Evolutionary conservation across 805 yeast genomes (phyloP).

Genomic region (Spathaspora gorwiae): DNA sequence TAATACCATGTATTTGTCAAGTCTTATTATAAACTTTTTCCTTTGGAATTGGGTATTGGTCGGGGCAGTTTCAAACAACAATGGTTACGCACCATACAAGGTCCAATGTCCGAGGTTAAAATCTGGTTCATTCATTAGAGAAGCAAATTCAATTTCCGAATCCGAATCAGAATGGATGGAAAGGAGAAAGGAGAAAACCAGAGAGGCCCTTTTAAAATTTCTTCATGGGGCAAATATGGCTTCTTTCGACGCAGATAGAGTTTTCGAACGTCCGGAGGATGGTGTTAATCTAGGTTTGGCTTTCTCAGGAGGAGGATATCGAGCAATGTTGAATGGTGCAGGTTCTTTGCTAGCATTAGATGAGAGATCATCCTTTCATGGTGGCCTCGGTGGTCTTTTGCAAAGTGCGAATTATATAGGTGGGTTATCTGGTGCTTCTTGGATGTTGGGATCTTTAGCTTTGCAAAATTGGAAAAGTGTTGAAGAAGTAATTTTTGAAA

Average conservation of each 20-base stretch:
- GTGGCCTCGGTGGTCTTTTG: conserved; percentile 74
- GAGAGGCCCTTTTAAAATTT: conserved; percentile 14
- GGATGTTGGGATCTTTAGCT: conserved; percentile 69
- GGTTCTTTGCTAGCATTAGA: conserved; percentile 81
- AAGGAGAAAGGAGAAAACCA: conserved; percentile 19
- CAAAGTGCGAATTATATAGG: conserved; percentile 69
- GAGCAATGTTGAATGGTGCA: conserved; percentile 85
- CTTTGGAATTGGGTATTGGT: no score
- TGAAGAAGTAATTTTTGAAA: conserved; percentile 45
- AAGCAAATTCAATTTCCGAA: conserved; percentile 20
- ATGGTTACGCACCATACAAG: conserved; percentile 26
- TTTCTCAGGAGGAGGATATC: conserved; percentile 66
- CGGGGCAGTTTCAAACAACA: no score
- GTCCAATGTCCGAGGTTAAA: conserved; percentile 8
- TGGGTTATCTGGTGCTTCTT: conserved; percentile 62
- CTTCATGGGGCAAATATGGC: conserved; percentile 37
- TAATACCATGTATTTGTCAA: no score
- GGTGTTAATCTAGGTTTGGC: conserved; percentile 31
- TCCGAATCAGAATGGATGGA: conserved; percentile 23
- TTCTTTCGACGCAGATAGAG: conserved; percentile 43
- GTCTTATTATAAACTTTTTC: no score
- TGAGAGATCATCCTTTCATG: conserved; percentile 54
- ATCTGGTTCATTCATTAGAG: conserved; percentile 15
- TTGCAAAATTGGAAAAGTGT: conserved; percentile 72
- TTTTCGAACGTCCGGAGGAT: conserved; percentile 20